Base-by-base conservation (phyloP, 2,329 filamentous ascomycete species). In the Aspergillus sp. region DNA sequence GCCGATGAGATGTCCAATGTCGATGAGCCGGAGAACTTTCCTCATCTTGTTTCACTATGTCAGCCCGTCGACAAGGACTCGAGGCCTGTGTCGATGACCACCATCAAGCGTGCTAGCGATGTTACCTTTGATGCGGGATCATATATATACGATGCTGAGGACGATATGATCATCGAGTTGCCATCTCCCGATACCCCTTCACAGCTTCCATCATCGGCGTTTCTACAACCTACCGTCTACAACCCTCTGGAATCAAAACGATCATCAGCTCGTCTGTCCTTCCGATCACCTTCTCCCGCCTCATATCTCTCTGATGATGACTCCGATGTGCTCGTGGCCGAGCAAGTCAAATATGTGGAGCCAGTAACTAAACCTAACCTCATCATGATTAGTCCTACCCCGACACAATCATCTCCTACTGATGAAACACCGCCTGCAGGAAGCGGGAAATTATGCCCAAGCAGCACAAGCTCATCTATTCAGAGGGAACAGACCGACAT, bases 1-100 rank as follows among this genome's bases (percentile, higher is more conserved):
- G 56, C 60, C 32, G 62, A 65, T 43, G 62, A 65, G 41, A 37
- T 53, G 23, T 58, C 59, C 6, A 58, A 56, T 38, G 47, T 50
- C 20, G 56, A 60, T 32, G 56, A 60, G 32, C 52, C 52, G 15
- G 56, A 62, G n/a, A 54, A 55, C 23, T 47, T 52, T 25, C 41
- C 50, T 27, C 51, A 49, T 6, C 45, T 60, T 3, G 46, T 61
- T 43, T 50, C 62, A 12, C 53, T 57, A 5, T 59, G 55, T 32
- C 45, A 57, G 9, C 43, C 51, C 9, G 12, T 48, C 7, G 45
- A 48, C n/a, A 65, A 63, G 47, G 43, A 51, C 5, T 56, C 61
- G 17, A 58, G 65, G 4, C 64, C 65, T 1, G 61, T 67, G 22
- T 68, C 65, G 1, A 60, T 66, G 48, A 63, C 65, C 19, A 67